phyloP scores from a whole-genome alignment of 495 filamentous ascomycete genomes.

The Xylaria curta region DNA sequence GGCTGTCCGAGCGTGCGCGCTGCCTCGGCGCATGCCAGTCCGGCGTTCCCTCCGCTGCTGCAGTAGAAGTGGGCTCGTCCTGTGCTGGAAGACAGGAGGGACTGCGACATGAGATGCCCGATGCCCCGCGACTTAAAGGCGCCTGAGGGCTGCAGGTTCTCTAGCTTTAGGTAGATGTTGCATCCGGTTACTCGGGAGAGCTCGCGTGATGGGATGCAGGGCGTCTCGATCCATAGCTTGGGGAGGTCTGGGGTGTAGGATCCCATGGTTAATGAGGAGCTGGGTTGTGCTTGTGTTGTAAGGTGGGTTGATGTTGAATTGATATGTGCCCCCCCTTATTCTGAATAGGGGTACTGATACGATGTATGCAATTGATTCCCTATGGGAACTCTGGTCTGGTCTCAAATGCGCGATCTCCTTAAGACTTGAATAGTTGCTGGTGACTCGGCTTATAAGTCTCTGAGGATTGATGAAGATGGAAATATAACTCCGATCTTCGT shows the following conservation, averaged over 20 bases:
- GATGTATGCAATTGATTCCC: no score
- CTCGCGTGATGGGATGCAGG: constrained; percentile 68
- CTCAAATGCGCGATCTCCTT: not conserved
- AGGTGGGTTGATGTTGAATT: not conserved
- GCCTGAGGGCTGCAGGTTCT: constrained; percentile 89
- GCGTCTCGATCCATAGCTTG: constrained; percentile 75
- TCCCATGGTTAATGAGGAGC: constrained; percentile 40
- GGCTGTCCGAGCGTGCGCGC: constrained; percentile 70
- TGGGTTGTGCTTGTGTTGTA: not conserved
- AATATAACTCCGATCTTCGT: not conserved
- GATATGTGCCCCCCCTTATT: not conserved
- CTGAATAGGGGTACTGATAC: no score
- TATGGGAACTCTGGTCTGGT: not conserved
- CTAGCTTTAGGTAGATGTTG: constrained; percentile 89
- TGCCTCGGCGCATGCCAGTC: constrained; percentile 86
- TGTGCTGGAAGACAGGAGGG: constrained; percentile 45
- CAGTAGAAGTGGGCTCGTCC: constrained; percentile 79
- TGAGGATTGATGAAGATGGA: not conserved
- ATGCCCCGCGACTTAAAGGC: constrained; percentile 96
- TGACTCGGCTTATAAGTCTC: not conserved
- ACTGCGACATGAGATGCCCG: constrained; percentile 75
- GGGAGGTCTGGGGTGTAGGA: constrained; percentile 44
- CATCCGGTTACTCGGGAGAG: constrained; percentile 77
- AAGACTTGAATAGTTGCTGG: no score
- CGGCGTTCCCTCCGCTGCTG: constrained; percentile 89